Base-by-base conservation (phyloP, 2,329 filamentous ascomycete species). In the Elsinoe australis region DNA sequence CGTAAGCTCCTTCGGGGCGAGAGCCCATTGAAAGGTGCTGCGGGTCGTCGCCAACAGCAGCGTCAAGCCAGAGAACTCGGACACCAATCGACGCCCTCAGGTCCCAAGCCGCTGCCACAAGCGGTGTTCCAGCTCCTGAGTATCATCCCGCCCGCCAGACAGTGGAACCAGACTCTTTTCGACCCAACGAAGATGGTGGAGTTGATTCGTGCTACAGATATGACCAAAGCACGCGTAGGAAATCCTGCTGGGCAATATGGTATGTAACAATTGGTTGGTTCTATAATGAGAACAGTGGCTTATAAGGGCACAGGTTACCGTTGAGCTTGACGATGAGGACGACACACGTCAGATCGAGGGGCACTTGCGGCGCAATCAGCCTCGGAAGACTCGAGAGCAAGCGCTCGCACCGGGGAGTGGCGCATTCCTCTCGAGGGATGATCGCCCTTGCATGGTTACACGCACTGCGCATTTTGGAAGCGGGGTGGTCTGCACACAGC, bases 11-110 rank as follows among this genome's bases (percentile, higher is more conserved):
- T 83, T 41, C 81, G 94, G 35, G 89, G 84, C n/a, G 88, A 86
- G 49, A 96, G 90, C 4, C 92, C 94, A 0, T 74, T 96, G 29
- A 98, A 96, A 64, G 87, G 87, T 10, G 86, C 87, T 1, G 87
- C 90, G 29, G 87, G 87, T 19, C 82, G 89, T 49, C 82, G 89
- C 94, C 17, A 87, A 92, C 58, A 52, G 85, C 92, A 56, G 49
- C 28, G 49, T 61, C 82, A 87, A 53, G 26, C 54, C 45, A 33
- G 51, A 49, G 26, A 50, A 38, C 28, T 50, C 38, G 39, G 53
- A 46, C 41, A n/a, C 19, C 45, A 34, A 47, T 49, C 14, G 41
- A 45, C 7, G 38, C 50, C 12, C 51, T 48, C 24, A 53, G 54
- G 28, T 44, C 54, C 29, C 51, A 58, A 38, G 58, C 55, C 46